phyloP scores from a whole-genome alignment of 176 grass and related monocot species.

The Ananas comosus region DNA sequence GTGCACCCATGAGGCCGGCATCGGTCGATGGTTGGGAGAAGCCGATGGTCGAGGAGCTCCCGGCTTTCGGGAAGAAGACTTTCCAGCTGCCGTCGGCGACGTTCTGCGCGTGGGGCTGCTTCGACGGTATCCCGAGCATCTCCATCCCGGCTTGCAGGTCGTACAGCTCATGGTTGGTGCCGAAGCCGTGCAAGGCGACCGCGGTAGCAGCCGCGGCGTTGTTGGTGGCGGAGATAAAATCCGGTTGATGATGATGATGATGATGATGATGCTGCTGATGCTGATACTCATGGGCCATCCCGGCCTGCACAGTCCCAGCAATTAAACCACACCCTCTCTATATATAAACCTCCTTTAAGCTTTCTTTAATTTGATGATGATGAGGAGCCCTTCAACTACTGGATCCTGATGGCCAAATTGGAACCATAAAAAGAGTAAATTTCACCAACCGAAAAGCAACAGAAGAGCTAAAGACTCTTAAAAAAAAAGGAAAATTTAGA shows the following conservation, averaged over 20 bases:
- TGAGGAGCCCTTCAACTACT: neutral
- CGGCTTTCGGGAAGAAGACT: neutral
- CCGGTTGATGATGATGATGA: conserved; percentile 6
- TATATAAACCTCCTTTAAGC: neutral
- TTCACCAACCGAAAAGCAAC: neutral
- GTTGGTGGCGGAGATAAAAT: conserved; percentile 39
- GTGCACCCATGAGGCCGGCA: conserved; percentile 15
- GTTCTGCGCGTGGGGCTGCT: conserved; percentile 11
- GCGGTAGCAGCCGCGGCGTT: conserved; percentile 17
- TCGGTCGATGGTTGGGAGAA: conserved; percentile 3
- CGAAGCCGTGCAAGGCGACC: conserved; percentile 40
- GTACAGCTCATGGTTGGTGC: conserved; percentile 47
- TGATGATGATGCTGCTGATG: neutral
- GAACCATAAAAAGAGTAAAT: neutral
- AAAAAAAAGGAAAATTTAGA: conserved; percentile 5
- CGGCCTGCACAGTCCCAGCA: neutral
- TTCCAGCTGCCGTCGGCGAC: neutral
- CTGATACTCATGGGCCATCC: conserved; percentile 6
- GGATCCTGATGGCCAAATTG: neutral
- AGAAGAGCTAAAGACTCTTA: conserved; percentile 1
- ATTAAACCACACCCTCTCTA: neutral
- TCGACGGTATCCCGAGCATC: conserved; percentile 38
- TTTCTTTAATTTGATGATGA: neutral
- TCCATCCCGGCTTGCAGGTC: conserved; percentile 56
- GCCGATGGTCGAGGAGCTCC: neutral